phyloP scores from a whole-genome alignment of 768 basidiomycete genomes.

The Suillus decipiens region DNA sequence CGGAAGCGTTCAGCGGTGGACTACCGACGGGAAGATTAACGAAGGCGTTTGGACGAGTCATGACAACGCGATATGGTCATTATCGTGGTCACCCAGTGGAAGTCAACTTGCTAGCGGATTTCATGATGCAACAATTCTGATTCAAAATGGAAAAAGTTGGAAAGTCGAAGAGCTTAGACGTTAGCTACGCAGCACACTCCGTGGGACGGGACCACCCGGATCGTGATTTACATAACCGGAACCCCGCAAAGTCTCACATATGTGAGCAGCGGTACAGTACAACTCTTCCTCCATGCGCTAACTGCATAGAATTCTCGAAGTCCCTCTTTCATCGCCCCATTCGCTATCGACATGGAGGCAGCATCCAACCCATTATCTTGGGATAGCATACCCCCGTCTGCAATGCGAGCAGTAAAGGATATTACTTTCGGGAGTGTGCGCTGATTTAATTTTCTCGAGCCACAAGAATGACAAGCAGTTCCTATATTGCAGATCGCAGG shows the following conservation, averaged over 20 bases:
- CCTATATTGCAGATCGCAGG: slow-evolving; percentile 64
- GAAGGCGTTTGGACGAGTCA: not conserved
- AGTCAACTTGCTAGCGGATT: not conserved
- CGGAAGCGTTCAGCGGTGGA: not conserved
- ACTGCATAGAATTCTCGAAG: not conserved
- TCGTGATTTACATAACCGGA: no score
- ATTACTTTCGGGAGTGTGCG: slow-evolving; percentile 60
- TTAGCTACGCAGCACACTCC: no score
- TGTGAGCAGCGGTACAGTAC: not conserved
- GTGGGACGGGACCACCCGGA: no score
- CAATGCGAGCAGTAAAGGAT: slow-evolving; percentile 41
- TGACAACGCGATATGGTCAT: not conserved
- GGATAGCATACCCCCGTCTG: slow-evolving; percentile 23
- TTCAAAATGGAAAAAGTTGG: not conserved
- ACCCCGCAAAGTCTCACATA: no score
- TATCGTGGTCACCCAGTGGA: not conserved
- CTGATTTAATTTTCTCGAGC: not conserved
- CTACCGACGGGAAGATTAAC: not conserved
- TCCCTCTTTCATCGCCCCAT: not conserved
- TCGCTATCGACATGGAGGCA: slow-evolving; percentile 18
- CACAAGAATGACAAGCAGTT: not conserved
- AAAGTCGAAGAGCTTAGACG: no score
- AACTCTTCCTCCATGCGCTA: not conserved
- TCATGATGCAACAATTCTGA: not conserved
- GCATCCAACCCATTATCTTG: slow-evolving; percentile 11